Conservation (phyloP, 2,329 filamentous ascomycete genomes). For the Tolypocladium amazonense region DNA sequence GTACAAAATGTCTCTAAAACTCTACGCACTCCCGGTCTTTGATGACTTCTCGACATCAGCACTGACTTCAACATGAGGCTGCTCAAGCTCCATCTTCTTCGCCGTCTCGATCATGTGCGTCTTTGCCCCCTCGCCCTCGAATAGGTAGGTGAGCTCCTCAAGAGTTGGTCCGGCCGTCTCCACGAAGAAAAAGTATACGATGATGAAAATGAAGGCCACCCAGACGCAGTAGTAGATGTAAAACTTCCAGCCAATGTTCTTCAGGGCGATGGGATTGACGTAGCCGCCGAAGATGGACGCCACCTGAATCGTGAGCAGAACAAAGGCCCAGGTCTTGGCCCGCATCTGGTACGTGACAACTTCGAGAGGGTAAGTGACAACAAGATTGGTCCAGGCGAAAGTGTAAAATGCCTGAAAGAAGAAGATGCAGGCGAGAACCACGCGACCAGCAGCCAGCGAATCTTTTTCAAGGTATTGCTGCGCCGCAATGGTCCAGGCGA, state of each 20-base stretch:
- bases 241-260: slow-evolving; percentile 27
- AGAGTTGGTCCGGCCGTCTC: slow-evolving; percentile 25
- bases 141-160: slow-evolving; percentile 22
- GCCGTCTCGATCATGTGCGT: slow-evolving; percentile 13
- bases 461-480: slow-evolving; percentile 23
- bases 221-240: slow-evolving; percentile 31
- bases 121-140: slow-evolving; percentile 16
- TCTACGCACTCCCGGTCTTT: too few species aligned
- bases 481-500: slow-evolving; percentile 27
- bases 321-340: slow-evolving; percentile 29
- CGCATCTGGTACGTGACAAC: slow-evolving; percentile 30
- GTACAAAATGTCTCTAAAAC: too few species aligned
- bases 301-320: slow-evolving; percentile 27
- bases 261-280: slow-evolving; percentile 26
- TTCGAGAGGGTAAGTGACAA: slow-evolving; percentile 32
- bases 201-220: slow-evolving; percentile 23
- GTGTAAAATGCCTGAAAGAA: slow-evolving; percentile 30
- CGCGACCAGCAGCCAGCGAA: slow-evolving; percentile 18
- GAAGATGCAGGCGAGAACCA: slow-evolving; percentile 31
- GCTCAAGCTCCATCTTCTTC: slow-evolving; percentile 3
- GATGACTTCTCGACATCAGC: slow-evolving; percentile 1
- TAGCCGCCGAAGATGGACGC: slow-evolving; percentile 26
- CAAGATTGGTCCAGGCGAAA: slow-evolving; percentile 30
- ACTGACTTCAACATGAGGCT: slow-evolving; percentile 1
- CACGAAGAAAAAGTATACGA: slow-evolving; percentile 29